Evolutionary conservation across 169 alveolate genomes (phyloP), one percentile per base, ranked within the genome.

Genomic region (Eimeria praecox): DNA sequence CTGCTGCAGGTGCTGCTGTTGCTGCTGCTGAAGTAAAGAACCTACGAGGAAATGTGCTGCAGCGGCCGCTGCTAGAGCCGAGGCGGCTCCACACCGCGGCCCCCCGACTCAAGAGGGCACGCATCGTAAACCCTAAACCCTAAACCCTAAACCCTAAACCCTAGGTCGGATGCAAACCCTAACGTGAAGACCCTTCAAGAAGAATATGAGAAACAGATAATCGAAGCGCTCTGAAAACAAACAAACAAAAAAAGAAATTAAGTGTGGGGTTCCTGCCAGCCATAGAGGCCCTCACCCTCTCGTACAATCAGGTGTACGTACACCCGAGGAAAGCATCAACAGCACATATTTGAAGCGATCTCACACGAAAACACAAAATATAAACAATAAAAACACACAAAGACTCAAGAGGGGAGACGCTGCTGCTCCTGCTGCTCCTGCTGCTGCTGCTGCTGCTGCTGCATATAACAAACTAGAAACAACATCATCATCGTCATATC

Each of bases 41-140:
- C 4, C 90, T 66, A 3, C 69, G 71, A 27, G 86, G 35, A 27
- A 46, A 46, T 0, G 46, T n/a, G 69, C 69, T 49, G 69, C 90
- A 27, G 71, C 71, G 69, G 30, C 64, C 18, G 52, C 64, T 38
- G 42, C 64, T 6, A 33, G 90, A 30, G 90, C 42, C 40, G 1
- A 80, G 90, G 18, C 90, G 90, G 69, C 69, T 44, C 90, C 90
- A 80, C 42, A 80, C 24, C 14, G 69, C 24, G 8, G 90, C 90
- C 71, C 90, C 90, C 40, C 69, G 64, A 35, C 90, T 80, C 38
- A 80, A 33, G 64, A 80, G 52, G 71, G 90, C 90, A 6, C 90
- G 90, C 90, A 80, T 80, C 90, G 9, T 49, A 46, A 80, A 80
- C 90, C 90, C 69, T 80, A 80, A 80, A 80, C 69, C 90, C 46